Conservation (phyloP, 345 rosid genomes). For the Combretum micranthum region DNA sequence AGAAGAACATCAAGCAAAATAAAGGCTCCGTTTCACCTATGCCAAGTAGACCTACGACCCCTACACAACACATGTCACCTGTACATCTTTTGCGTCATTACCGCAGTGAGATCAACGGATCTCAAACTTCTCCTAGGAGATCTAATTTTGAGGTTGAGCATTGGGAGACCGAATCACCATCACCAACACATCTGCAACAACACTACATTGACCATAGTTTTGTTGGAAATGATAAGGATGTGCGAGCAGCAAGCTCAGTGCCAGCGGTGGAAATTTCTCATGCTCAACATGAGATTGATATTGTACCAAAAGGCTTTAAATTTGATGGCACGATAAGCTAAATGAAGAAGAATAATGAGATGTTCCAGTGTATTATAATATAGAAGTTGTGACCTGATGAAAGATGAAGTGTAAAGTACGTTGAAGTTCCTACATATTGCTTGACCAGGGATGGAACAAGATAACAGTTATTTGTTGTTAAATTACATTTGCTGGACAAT, state of each 20-base stretch:
- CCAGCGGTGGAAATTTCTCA: background rate
- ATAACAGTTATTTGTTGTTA: too few species aligned
- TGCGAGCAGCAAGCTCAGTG: constrained; percentile 2
- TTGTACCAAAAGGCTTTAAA: constrained; percentile 27
- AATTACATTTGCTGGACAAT: too few species aligned
- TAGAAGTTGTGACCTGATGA: too few species aligned
- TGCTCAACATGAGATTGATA: constrained; percentile 24
- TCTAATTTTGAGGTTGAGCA: constrained; percentile 20
- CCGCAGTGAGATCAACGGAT: constrained; percentile 25
- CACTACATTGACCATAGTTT: background rate
- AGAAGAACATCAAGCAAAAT: constrained; percentile 53
- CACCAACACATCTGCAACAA: constrained; percentile 13
- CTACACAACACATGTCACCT: constrained; percentile 46
- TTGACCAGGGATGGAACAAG: too few species aligned
- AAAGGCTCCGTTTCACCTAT: constrained; percentile 37
- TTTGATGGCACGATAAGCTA: constrained; percentile 14
- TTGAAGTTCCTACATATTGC: too few species aligned
- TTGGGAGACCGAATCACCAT: constrained; percentile 19
- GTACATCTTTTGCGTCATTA: constrained; percentile 40
- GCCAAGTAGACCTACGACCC: constrained; percentile 58
- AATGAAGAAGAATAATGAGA: background rate
- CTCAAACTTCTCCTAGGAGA: constrained; percentile 23
- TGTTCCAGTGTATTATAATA: too few species aligned
- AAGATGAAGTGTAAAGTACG: too few species aligned
- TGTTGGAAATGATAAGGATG: constrained; percentile 3